These are phyloP conservation scores for Solanum commersonii DNA, from an alignment of 257 asterid genomes.

Conservation along the genomic window DNA sequence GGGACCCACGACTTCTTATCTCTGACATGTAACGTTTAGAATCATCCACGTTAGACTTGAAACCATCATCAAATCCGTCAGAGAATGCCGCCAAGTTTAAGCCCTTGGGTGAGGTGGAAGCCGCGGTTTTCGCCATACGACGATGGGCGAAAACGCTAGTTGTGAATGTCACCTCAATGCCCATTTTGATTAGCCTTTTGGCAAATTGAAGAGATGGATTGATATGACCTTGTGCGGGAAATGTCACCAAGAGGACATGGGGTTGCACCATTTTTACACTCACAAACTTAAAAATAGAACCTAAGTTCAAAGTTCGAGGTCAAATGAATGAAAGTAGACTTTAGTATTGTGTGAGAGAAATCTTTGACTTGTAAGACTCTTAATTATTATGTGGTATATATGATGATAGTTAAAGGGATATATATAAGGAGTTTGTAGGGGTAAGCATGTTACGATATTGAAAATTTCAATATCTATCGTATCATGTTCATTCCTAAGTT, in stretches of 20 bases:
- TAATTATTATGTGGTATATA: neutral
- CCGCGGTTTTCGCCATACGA: too few species aligned
- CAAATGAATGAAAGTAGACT: neutral
- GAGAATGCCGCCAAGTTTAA: too few species aligned
- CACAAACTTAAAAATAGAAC: neutral
- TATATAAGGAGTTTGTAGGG: neutral
- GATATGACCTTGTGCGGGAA: slow-evolving; percentile 26
- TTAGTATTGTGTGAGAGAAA: neutral
- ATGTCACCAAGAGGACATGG: slow-evolving; percentile 14
- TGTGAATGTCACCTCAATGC: neutral
- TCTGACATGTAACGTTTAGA: too few species aligned
- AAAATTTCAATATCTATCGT: too few species aligned
- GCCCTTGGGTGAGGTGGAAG: too few species aligned
- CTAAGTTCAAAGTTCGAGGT: neutral
- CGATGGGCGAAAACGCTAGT: too few species aligned
- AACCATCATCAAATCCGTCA: too few species aligned
- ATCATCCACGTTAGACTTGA: too few species aligned
- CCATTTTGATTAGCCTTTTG: slow-evolving; percentile 1
- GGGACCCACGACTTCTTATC: too few species aligned
- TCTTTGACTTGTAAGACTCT: neutral
- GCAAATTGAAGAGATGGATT: slow-evolving; percentile 24
- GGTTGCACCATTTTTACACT: neutral
- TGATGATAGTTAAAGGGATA: neutral
- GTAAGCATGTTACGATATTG: too few species aligned
- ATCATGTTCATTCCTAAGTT: too few species aligned